Conservation (phyloP, 2,329 filamentous ascomycete species). For the Colletotrichum brevisporum region DNA sequence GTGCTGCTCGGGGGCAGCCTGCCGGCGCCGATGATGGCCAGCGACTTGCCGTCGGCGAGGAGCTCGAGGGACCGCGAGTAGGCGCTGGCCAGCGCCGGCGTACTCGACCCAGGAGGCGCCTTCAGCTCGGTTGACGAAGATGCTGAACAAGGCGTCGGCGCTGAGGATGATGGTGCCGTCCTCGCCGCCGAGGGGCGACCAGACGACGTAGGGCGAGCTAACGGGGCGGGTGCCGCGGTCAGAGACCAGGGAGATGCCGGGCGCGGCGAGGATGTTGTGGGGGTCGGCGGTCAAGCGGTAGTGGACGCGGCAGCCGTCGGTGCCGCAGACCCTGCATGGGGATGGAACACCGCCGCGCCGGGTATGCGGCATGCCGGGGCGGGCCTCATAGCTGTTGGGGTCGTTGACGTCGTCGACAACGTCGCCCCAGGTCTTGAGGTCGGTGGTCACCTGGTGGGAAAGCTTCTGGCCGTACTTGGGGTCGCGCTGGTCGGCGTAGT, state of each 20-base stretch:
- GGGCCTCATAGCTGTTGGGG: constrained; percentile 67
- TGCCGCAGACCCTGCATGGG: constrained; percentile 70
- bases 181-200: constrained; percentile 59
- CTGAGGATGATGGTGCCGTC: constrained; percentile 61
- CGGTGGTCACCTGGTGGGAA: constrained; percentile 72
- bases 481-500: constrained; percentile 81
- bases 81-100: constrained; percentile 49
- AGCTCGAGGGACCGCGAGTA: constrained; percentile 56
- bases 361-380: constrained; percentile 82
- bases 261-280: constrained; percentile 50
- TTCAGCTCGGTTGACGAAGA: constrained; percentile 60
- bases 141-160: constrained; percentile 53
- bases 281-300: constrained; percentile 59
- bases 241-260: constrained; percentile 50
- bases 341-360: too few relatives aligned
- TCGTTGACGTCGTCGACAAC: constrained; percentile 74
- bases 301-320: constrained; percentile 59
- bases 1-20: constrained; percentile 61
- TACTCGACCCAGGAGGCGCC: constrained; percentile 56
- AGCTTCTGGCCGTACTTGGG: constrained; percentile 77
- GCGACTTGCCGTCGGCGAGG: constrained; percentile 50
- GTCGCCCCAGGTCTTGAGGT: constrained; percentile 71
- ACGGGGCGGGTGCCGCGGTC: constrained; percentile 50
- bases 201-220: constrained; percentile 58
- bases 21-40: constrained; percentile 60